These are phyloP conservation scores for Sanghuangporus sanghuang DNA, from an alignment of 1,284 basidiomycete genomes.

Conservation along the genomic window DNA sequence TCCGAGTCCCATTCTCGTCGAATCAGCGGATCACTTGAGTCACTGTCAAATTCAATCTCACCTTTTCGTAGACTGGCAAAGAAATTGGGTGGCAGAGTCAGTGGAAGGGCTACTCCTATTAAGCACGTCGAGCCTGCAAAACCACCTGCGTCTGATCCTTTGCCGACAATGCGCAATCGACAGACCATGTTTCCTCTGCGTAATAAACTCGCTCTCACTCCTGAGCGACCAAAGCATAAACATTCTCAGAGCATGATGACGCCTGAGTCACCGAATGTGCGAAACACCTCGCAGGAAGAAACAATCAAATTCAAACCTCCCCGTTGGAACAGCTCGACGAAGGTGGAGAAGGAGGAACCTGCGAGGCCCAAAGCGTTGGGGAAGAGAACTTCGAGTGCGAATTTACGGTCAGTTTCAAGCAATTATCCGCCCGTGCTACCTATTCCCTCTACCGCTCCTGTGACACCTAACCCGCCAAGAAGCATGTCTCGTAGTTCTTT, in stretches of 20 bases:
- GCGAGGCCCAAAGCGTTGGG: slow-evolving; percentile 43
- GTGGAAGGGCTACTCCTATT: slow-evolving; percentile 42
- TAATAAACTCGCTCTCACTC: slow-evolving; percentile 40
- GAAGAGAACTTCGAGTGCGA: slow-evolving; percentile 25
- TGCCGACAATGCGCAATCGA: slow-evolving; percentile 45
- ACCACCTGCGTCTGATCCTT: slow-evolving; percentile 50
- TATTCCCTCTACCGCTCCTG: slow-evolving; percentile 41
- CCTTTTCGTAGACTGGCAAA: slow-evolving; percentile 72
- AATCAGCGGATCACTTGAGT: slow-evolving; percentile 41
- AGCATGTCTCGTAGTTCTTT: slow-evolving; percentile 67
- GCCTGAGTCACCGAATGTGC: slow-evolving; percentile 55
- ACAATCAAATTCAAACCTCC: slow-evolving; percentile 39
- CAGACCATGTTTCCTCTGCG: slow-evolving; percentile 51
- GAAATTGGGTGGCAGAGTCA: slow-evolving; percentile 42
- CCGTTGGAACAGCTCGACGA: slow-evolving; percentile 77
- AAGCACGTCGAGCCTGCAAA: slow-evolving; percentile 40
- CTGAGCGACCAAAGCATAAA: slow-evolving; percentile 58
- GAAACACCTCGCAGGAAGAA: slow-evolving; percentile 25
- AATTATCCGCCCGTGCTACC: slow-evolving; percentile 32
- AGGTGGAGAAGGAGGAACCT: slow-evolving; percentile 49
- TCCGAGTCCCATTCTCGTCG: slow-evolving; percentile 33
- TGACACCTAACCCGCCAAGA: slow-evolving; percentile 48
- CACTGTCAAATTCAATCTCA: slow-evolving; percentile 68
- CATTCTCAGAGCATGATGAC: slow-evolving; percentile 64
- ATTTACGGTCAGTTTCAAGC: slow-evolving; percentile 31